These are phyloP conservation scores for Berkeleyomyces rouxiae DNA, from an alignment of 2,329 filamentous ascomycete species.

Conservation along the genomic window DNA sequence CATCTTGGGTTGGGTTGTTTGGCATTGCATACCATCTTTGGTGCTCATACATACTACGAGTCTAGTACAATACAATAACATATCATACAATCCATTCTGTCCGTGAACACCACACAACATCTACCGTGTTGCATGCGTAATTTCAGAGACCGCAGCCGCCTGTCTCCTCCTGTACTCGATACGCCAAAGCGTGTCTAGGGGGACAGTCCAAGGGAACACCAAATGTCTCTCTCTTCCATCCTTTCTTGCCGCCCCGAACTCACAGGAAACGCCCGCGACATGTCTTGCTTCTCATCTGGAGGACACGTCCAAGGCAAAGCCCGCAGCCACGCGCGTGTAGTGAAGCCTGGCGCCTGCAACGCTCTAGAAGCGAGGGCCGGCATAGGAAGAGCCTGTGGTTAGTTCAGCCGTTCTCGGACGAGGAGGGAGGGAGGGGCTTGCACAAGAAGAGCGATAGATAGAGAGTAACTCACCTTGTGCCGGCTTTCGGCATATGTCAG, in stretches of 20 bases:
- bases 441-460: neutral
- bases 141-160: no score
- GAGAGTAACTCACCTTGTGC: slow-evolving; percentile 30
- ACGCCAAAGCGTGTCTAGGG: no score
- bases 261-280: neutral
- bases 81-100: neutral
- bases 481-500: slow-evolving; percentile 41
- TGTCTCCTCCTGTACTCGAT: no score
- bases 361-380: slow-evolving; percentile 25
- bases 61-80: neutral
- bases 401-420: neutral
- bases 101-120: no score
- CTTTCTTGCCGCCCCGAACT: no score
- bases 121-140: no score
- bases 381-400: neutral
- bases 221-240: no score
- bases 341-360: slow-evolving; percentile 38
- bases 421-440: neutral
- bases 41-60: neutral
- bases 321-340: slow-evolving; percentile 40
- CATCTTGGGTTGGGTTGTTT: neutral
- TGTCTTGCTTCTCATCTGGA: neutral
- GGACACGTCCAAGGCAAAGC: slow-evolving; percentile 21
- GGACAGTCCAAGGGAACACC: no score
- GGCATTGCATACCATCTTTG: neutral